Base-by-base conservation (phyloP, 352 stramenopile genomes). In the Pythium apleroticum region DNA sequence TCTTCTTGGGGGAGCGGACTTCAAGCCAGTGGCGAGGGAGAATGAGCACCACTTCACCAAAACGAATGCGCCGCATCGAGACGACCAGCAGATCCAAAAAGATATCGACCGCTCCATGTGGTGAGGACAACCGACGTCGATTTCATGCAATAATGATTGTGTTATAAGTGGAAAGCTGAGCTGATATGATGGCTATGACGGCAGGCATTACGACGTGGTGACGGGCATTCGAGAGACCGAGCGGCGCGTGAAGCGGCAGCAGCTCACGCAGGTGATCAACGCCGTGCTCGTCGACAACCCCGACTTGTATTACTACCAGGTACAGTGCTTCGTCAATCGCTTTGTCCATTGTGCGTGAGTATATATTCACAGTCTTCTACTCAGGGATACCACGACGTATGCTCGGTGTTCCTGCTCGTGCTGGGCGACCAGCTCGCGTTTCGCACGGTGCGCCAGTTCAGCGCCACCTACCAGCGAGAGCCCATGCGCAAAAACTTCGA, bases 361-460 rank as follows among this genome's bases (percentile, higher is more conserved):
- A 24, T 17, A 17, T 39, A 52, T 27, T 27, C 11, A 50, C 43
- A 7, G 9, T 5, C 4, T 17, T 33, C 22, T 35, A n/a, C 9
- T 33, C 20, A 77, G 84, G 95, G 95, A 30, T 98, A 96, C 72
- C 94, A 98, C 72, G 95, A 98, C 72, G 85, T 98, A 20, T 87
- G 85, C 27, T 95, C 88, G 20, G 83, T 96, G 24, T 92, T 95
- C 52, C 63, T 92, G 30, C 61, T 95, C 30, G 83, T 81, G n/a
- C 52, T 95, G 20, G 91, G 90, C 41, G 78, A 97, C 28, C 79
- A 93, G 49, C 75, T 87, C 10, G 62, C 57, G 27, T 77, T 91
- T 46, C 72, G 72, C 31, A 86, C 95, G 19, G 65, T 98, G 4
- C 68, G 80, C 3, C 73, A 78, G 35, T 70, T 98, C 0, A 97